Conservation (phyloP, 495 filamentous ascomycete species). For the Geopyxis carbonaria region DNA sequence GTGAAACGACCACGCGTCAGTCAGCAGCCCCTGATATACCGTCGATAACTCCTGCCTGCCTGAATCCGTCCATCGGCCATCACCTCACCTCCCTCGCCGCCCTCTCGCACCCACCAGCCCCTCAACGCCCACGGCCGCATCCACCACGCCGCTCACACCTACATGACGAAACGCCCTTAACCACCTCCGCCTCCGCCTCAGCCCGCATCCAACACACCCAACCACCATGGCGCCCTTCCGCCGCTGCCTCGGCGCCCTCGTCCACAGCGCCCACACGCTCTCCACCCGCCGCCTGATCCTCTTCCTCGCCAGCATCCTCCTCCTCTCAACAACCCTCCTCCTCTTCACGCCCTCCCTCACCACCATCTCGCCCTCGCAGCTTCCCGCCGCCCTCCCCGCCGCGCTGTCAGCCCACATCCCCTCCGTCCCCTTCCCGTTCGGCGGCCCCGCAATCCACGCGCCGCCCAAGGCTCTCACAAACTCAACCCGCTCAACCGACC, state of each 20-base stretch:
- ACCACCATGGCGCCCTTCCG: neutral
- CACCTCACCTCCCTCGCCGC: neutral
- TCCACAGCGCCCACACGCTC: conserved; percentile 14
- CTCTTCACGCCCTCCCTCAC: conserved; percentile 9
- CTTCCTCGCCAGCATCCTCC: conserved; percentile 15
- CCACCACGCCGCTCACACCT: no score
- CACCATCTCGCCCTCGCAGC: no score
- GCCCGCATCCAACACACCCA: neutral
- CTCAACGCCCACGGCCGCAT: neutral
- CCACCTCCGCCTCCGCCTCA: neutral
- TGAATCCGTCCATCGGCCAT: neutral
- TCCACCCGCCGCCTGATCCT: conserved; percentile 17
- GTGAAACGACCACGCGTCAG: no score
- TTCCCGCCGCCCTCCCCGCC: no score
- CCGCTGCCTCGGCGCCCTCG: conserved; percentile 1
- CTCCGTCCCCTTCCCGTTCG: no score
- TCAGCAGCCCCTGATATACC: no score
- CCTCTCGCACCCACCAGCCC: neutral
- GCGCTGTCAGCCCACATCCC: no score
- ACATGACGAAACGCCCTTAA: no score
- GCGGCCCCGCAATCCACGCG: conserved; percentile 55
- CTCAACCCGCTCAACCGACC: conserved; percentile 51
- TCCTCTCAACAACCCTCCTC: conserved; percentile 16
- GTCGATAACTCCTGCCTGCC: no score
- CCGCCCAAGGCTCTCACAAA: conserved; percentile 60